Percentiles rank a stretch among this genome's conserved stretches.
These are phyloP conservation scores for Suillus fuscotomentosus DNA, from an alignment of 768 basidiomycete species.

Conservation along the genomic window DNA sequence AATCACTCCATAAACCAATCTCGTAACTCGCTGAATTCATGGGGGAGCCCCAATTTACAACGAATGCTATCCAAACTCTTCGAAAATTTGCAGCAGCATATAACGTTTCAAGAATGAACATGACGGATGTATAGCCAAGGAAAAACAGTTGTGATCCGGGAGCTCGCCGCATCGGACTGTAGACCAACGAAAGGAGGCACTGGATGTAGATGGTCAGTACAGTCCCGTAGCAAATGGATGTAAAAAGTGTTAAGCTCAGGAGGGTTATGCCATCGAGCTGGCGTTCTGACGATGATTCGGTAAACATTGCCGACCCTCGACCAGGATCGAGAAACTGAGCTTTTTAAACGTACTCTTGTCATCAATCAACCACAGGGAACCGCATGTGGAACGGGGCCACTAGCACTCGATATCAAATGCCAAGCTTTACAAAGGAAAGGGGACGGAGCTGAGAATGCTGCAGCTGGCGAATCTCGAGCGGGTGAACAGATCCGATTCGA, in stretches of 20 bases:
- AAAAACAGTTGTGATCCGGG: conserved; percentile 14
- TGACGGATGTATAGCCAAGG: conserved; percentile 22
- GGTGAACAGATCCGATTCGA: neutral
- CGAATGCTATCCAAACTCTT: conserved; percentile 26
- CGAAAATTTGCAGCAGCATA: conserved; percentile 29
- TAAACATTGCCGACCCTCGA: neutral
- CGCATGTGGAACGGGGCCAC: neutral
- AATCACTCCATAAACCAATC: conserved; percentile 24
- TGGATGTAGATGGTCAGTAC: conserved; percentile 4
- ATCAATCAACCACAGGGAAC: neutral
- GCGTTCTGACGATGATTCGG: neutral
- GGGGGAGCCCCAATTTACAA: conserved; percentile 27
- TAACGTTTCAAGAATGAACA: conserved; percentile 28
- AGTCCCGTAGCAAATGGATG: neutral
- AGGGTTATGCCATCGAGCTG: neutral
- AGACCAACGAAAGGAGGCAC: neutral
- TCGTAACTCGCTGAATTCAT: conserved; percentile 17
- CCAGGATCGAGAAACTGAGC: neutral
- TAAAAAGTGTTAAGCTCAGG: neutral
- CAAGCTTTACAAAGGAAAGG: neutral
- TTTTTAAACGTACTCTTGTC: neutral
- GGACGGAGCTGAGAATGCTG: neutral
- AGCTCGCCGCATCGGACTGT: neutral
- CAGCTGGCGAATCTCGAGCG: neutral
- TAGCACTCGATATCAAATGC: neutral